phyloP scores from a whole-genome alignment of 2,329 filamentous ascomycete genomes.

The Penicillium sp. region DNA sequence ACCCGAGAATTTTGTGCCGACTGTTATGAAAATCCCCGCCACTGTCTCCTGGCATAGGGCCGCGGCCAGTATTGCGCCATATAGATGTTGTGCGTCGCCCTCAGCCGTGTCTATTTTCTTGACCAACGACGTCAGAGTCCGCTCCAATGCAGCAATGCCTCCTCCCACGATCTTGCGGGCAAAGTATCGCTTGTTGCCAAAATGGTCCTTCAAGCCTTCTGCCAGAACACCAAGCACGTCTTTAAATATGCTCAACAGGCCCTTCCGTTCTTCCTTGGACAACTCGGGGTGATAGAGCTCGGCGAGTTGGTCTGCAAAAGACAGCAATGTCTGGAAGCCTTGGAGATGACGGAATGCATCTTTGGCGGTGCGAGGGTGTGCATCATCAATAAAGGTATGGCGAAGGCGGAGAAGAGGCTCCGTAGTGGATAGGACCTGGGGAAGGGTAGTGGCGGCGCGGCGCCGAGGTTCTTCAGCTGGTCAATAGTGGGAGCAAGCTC shows the following conservation, averaged over 20 bases:
- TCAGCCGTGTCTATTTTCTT: conserved; percentile 52
- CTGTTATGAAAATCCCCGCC: conserved; percentile 63
- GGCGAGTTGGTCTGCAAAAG: conserved; percentile 69
- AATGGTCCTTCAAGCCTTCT: conserved; percentile 73
- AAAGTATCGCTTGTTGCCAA: conserved; percentile 88
- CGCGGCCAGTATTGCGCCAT: conserved; percentile 80
- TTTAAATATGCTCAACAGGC: conserved; percentile 68
- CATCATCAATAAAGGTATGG: conserved; percentile 61
- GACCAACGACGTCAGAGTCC: conserved; percentile 67
- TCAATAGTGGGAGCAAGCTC: conserved; percentile 42
- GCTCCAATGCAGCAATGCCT: conserved; percentile 77
- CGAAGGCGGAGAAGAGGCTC: conserved; percentile 66
- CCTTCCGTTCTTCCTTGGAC: conserved; percentile 64
- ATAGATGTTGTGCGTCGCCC: conserved; percentile 72
- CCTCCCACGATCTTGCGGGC: conserved; percentile 71
- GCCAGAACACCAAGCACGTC: conserved; percentile 64
- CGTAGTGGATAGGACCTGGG: conserved; percentile 48
- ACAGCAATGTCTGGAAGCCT: conserved; percentile 75
- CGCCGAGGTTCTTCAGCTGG: conserved; percentile 37
- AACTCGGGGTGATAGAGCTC: conserved; percentile 70
- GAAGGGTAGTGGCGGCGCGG: conserved; percentile 30
- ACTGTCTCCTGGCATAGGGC: conserved; percentile 76
- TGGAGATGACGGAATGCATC: conserved; percentile 80
- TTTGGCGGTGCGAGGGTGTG: conserved; percentile 57
- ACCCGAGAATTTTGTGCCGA: conserved; percentile 32